Evolutionary conservation across 306 rosid genomes (phyloP), one percentile per base, ranked within the genome.

Genomic region (Clitoria ternatea): DNA sequence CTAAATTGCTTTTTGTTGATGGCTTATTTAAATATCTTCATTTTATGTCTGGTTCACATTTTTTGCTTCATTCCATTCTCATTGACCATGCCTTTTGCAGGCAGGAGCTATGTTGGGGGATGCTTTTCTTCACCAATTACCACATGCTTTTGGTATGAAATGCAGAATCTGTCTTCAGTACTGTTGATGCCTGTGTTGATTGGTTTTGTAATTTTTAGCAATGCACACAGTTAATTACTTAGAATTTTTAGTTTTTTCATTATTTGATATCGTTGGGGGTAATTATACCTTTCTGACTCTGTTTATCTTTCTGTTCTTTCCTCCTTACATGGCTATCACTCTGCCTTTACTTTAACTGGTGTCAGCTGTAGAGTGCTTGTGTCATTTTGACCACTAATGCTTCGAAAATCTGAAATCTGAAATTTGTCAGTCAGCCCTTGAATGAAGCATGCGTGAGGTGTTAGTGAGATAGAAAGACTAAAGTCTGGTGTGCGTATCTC

Each of bases 91-190:
- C 35, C 73, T 62, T 24, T 70, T 81, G 73, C 92, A 93, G 98
- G 98, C 98, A 57, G 98, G 98, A 39, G 98, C 98, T 44, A 93
- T 93, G 98, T 68, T 93, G 72, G 98, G 98, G 36, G 98, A 93
- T 81, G 97, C 98, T 66, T 93, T 93, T 82, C 97, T 93, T 82
- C 98, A 93, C 85, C 98, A 93, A 76, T 66, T 93, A 74, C 98
- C 98, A 0, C 98, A 93, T 83, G 98, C 98, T 59, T 89, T 93
- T 84, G 98, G 98, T 93, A 88, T 49, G 86, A 18, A 29, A 65
- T 61, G 20, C 76, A 37, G 24, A 78, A 35, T 54, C 3, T 20
- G 30, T 64, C 60, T 77, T 48, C 60, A 32, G 30, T 43, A 13
- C 23, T 64, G 69, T 61, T 53, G 8, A 53, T 45, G 27, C 39